Base-by-base conservation (phyloP, 78 protist species). In the Emiliania huxleyi region DNA sequence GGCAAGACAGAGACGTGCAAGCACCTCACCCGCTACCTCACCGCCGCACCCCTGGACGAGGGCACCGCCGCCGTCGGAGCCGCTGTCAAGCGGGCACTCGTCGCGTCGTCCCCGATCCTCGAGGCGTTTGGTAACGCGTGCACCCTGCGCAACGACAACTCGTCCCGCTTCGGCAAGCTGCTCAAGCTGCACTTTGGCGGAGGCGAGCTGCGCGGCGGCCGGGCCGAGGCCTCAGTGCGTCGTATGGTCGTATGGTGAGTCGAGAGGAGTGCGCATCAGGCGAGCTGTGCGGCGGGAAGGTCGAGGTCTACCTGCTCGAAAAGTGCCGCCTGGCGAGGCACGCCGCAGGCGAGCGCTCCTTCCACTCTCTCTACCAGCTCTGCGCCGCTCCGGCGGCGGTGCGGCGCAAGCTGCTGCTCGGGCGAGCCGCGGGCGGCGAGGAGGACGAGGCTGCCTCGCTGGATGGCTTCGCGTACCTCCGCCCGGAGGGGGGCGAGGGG, bases 121-220 rank as follows among this genome's bases (percentile, higher is more conserved):
- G 98, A 98, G 83, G 97, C 99, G 38, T 97, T 98, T 69, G 99
- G 99, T 38, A 98, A 98, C 93, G 98, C 98, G 43, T 93, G 93
- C 90, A 98, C 98, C 8, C 69, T 94, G 23, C 95, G 95, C 91
- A 97, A 97, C 94, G 90, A 95, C 94, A 96, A 97, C 91, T 96
- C 97, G 5, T 94, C 96, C 12, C 97, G 99, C 48, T 98, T 98
- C 38, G 96, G 94, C 49, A 93, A 93, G 81, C 81, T n/a, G 81
- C 81, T 2, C 81, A 18, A 35, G 19, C 22, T n/a, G 1, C 44
- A 18, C 81, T 12, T 12, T 40, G 1, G 43, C 81, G 12, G 43
- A 71, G 42, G 12, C 29, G 5, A 4, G 85, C 85, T 11, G 38
- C 38, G 2, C 38, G 38, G 2, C n/a, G n/a, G 2, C 25, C 38